Conservation (phyloP, 2,329 filamentous ascomycete genomes). For the Fusarium camptoceras region DNA sequence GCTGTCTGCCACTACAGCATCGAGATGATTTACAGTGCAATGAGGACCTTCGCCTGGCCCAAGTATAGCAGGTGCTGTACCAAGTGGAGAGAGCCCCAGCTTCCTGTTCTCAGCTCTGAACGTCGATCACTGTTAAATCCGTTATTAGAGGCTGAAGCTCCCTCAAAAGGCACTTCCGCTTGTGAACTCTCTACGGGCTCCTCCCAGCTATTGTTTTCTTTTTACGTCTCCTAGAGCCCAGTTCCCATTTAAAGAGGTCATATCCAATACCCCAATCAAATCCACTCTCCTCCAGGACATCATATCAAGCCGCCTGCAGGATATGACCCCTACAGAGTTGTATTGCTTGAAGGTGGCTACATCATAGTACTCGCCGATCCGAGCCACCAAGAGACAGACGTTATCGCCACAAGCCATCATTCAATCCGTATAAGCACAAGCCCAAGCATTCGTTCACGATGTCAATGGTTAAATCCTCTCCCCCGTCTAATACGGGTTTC, state of each 20-base stretch:
- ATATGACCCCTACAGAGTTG: conserved; percentile 43
- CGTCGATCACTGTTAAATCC: conserved; percentile 36
- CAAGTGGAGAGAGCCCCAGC: conserved; percentile 34
- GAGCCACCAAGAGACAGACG: conserved; percentile 32
- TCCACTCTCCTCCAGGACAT: conserved; percentile 2
- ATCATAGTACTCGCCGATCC: conserved; percentile 45
- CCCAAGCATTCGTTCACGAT: conserved; percentile 25
- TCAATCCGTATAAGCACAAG: conserved; percentile 17
- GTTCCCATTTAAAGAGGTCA: conserved; percentile 15
- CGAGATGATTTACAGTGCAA: conserved; percentile 26
- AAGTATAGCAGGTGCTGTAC: conserved; percentile 8
- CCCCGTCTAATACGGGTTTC: conserved; percentile 35
- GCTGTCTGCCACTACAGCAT: conserved; percentile 22
- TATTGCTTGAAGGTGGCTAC: conserved; percentile 43
- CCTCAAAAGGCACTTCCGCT: conserved; percentile 6
- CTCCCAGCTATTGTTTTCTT: neutral
- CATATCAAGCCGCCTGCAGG: conserved; percentile 33
- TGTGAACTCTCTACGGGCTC: neutral
- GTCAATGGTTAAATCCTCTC: conserved; percentile 37
- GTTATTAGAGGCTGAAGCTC: conserved; percentile 33
- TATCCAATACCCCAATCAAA: conserved; percentile 13
- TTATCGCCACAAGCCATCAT: conserved; percentile 37
- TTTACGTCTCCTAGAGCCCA: neutral
- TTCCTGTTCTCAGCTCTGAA: conserved; percentile 30
- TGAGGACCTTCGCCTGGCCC: conserved; percentile 9